These are phyloP conservation scores for Salix brachista DNA, from an alignment of 345 rosid species.

Conservation along the genomic window DNA sequence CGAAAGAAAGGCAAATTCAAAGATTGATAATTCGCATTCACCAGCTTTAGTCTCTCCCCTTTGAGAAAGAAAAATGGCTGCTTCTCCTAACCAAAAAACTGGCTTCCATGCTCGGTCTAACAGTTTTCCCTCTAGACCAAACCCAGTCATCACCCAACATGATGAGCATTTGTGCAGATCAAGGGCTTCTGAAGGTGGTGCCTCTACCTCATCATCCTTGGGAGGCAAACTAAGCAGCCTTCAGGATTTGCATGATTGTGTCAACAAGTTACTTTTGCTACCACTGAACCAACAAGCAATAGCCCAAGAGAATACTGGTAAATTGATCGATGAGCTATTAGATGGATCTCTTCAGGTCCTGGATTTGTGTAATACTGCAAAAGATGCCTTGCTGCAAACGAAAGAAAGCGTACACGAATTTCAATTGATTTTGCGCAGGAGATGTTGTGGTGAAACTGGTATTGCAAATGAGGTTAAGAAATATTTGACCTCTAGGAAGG, in stretches of 20 bases:
- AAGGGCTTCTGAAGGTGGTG: neutral
- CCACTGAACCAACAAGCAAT: neutral
- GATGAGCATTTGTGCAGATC: neutral
- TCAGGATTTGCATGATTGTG: neutral
- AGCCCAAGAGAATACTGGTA: neutral
- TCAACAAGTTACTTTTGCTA: neutral
- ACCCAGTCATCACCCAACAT: neutral
- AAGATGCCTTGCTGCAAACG: constrained; percentile 22
- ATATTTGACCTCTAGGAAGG: constrained; percentile 42
- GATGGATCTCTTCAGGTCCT: too few species aligned
- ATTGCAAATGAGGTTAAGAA: constrained; percentile 25
- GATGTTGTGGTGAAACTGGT: constrained; percentile 2
- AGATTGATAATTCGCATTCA: neutral
- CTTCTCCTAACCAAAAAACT: neutral
- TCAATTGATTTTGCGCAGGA: constrained; percentile 21
- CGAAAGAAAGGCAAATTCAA: neutral
- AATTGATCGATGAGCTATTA: too few species aligned
- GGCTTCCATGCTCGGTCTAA: too few species aligned
- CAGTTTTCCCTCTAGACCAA: neutral
- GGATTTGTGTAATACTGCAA: neutral
- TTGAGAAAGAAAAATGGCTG: neutral
- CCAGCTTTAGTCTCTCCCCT: neutral
- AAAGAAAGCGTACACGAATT: constrained; percentile 22
- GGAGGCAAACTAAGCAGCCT: neutral
- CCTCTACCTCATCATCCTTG: neutral